Percentiles rank a stretch among this genome's conserved stretches.
Conservation (phyloP, 306 rosid genomes). For the Sechiopsis laciniata region DNA sequence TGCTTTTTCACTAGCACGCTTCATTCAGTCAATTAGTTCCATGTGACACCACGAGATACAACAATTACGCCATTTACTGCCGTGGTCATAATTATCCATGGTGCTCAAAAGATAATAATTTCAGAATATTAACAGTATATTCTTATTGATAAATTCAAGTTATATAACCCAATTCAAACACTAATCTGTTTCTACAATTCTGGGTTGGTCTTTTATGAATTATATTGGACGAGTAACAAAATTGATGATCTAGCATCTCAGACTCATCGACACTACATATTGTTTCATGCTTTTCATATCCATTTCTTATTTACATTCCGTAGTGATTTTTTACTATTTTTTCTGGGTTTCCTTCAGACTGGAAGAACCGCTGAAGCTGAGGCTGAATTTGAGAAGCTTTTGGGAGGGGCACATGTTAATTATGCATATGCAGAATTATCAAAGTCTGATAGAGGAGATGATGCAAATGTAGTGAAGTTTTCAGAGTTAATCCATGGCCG, state of each 20-base stretch:
- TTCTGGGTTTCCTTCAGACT: slow-evolving; percentile 43
- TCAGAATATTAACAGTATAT: background rate
- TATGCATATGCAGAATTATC: slow-evolving; percentile 67
- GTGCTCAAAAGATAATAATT: slow-evolving; percentile 3
- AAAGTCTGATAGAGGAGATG: slow-evolving; percentile 73
- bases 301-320: too few species aligned
- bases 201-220: background rate
- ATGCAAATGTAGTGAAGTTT: slow-evolving; percentile 49
- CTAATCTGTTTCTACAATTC: background rate
- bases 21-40: slow-evolving; percentile 4
- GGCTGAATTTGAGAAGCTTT: slow-evolving; percentile 81
- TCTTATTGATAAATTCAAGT: slow-evolving; percentile 6
- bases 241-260: background rate
- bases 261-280: background rate
- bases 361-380: slow-evolving; percentile 81
- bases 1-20: background rate
- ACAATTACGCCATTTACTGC: background rate
- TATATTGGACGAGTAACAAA: background rate
- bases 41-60: background rate
- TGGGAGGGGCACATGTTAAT: slow-evolving; percentile 76
- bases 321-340: background rate
- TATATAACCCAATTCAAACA: background rate
- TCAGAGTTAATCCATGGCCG: slow-evolving; percentile 74
- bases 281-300: too few species aligned
- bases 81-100: background rate